A percentile compares a stretch with the other conserved stretches of the same genome.
phyloP scores from a whole-genome alignment of 495 filamentous ascomycete species.

The Lophiostoma macrostomum region DNA sequence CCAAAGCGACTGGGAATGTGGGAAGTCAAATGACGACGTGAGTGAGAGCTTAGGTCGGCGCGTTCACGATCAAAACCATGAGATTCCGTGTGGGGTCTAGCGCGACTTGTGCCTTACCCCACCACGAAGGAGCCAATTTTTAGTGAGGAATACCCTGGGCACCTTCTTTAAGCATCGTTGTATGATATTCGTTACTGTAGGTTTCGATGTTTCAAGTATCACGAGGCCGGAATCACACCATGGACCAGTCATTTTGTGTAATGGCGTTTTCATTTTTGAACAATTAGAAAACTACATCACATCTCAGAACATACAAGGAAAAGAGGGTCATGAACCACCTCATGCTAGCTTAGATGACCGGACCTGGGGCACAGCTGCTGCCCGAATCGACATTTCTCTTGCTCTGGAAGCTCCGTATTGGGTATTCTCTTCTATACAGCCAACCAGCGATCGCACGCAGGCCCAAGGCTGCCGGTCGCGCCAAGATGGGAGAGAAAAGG shows the following conservation, averaged over 20 bases:
- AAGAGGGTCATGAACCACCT: conserved; percentile 23
- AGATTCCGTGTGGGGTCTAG: too few relatives aligned
- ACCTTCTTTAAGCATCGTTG: too few relatives aligned
- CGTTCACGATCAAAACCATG: too few relatives aligned
- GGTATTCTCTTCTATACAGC: conserved; percentile 16
- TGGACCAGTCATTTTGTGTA: conserved; percentile 14
- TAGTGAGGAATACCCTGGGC: too few relatives aligned
- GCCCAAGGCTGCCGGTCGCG: conserved; percentile 19
- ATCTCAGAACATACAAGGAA: conserved; percentile 27
- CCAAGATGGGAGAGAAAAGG: conserved; percentile 26
- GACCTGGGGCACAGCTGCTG: conserved; percentile 14
- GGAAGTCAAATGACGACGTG: too few relatives aligned
- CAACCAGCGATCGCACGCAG: conserved; percentile 19
- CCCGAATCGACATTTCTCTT: conserved; percentile 24
- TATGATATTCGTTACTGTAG: too few relatives aligned
- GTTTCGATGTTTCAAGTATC: too few relatives aligned
- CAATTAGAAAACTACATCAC: conserved; percentile 30
- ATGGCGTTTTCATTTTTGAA: conserved; percentile 28
- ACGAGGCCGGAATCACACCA: neutral
- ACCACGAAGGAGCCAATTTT: too few relatives aligned
- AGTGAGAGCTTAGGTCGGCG: too few relatives aligned
- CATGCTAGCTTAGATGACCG: conserved; percentile 1
- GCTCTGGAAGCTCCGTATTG: conserved; percentile 20
- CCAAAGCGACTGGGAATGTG: too few relatives aligned
- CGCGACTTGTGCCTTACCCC: too few relatives aligned